These are phyloP conservation scores for Citrus hindsii DNA, from an alignment of 345 rosid genomes.

Conservation along the genomic window DNA sequence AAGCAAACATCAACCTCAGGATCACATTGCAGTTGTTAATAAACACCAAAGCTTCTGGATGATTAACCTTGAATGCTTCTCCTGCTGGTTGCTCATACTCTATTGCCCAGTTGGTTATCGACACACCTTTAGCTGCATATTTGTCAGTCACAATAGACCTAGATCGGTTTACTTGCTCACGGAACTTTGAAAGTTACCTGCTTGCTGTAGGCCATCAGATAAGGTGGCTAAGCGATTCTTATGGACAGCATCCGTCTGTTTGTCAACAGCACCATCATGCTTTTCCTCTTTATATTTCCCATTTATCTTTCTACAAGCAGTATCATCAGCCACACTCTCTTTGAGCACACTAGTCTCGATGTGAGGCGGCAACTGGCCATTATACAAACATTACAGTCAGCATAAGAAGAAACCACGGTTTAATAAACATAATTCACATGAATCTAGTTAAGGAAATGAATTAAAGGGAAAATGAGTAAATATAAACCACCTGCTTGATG, in stretches of 20 bases:
- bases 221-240: no score
- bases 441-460: background rate
- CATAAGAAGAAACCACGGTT: background rate
- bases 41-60: no score
- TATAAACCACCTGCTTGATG: conserved; percentile 58
- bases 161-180: no score
- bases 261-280: conserved; percentile 27
- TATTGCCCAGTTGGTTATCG: no score
- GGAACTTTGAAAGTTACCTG: no score
- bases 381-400: conserved; percentile 1
- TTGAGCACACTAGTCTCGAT: conserved; percentile 49
- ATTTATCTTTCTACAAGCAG: conserved; percentile 56
- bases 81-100: no score
- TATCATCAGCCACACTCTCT: conserved; percentile 33
- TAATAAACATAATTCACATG: background rate
- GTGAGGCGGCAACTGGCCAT: conserved; percentile 52
- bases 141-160: no score
- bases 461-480: background rate
- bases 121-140: no score
- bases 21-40: no score
- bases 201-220: no score
- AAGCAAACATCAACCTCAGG: no score
- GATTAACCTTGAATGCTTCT: no score
- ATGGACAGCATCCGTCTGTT: conserved; percentile 31
- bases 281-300: conserved; percentile 67